These are phyloP conservation scores for Floccularia luteovirens DNA, from an alignment of 768 basidiomycete species.

Conservation along the genomic window DNA sequence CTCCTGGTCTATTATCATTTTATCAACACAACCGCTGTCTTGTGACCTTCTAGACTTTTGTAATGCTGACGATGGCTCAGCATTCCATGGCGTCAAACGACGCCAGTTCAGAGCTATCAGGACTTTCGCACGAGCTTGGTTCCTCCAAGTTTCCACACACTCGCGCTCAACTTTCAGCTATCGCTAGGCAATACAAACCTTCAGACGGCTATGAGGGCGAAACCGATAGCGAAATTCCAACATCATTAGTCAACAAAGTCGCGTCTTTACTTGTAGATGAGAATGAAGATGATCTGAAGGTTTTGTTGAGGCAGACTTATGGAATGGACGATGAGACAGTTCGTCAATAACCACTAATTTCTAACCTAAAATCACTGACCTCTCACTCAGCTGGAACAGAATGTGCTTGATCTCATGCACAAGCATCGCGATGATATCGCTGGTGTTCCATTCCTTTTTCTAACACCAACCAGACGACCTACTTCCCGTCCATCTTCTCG, in stretches of 20 bases:
- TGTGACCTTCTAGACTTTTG: no score
- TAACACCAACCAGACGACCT: conserved; percentile 74
- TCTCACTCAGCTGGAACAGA: conserved; percentile 69
- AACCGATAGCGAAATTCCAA: conserved; percentile 50
- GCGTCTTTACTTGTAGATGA: conserved; percentile 71
- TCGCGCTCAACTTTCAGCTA: conserved; percentile 68
- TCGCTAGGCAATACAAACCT: conserved; percentile 66
- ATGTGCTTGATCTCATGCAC: conserved; percentile 93
- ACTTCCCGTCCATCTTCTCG: conserved; percentile 77
- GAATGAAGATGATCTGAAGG: conserved; percentile 82
- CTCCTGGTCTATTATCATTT: no score
- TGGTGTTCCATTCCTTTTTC: conserved; percentile 75
- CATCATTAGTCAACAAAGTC: conserved; percentile 61
- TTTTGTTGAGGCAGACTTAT: conserved; percentile 61
- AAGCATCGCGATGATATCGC: conserved; percentile 83
- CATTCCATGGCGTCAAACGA: no score
- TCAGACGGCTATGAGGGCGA: conserved; percentile 52
- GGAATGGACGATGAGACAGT: conserved; percentile 66
- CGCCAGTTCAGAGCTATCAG: no score
- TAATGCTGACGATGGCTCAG: no score
- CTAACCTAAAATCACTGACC: no score
- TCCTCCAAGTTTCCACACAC: conserved; percentile 66
- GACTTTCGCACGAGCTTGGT: neutral
- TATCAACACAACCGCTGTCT: no score
- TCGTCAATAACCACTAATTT: no score